These are phyloP conservation scores for Mycena belliarum DNA, from an alignment of 768 basidiomycete species.

Conservation along the genomic window DNA sequence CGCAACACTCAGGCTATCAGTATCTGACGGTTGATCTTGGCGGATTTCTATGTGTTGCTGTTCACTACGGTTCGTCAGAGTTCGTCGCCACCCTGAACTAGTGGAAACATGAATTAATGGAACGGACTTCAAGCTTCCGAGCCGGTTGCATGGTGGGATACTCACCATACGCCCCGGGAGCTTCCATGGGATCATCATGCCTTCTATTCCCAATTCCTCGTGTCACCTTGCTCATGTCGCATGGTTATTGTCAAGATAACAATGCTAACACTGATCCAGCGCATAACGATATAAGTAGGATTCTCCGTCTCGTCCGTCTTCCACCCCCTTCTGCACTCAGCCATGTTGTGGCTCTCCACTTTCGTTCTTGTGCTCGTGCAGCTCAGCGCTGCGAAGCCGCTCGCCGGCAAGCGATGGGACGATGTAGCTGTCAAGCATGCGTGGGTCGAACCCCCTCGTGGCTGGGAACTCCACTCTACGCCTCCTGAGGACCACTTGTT, in stretches of 20 bases:
- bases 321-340: not conserved
- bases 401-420: conserved; percentile 36
- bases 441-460: conserved; percentile 42
- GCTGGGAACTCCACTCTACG: conserved; percentile 49
- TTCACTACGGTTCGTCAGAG: not conserved
- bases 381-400: conserved; percentile 31
- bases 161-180: conserved; percentile 1
- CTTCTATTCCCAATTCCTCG: conserved; percentile 10
- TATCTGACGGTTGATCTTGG: not conserved
- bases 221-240: conserved; percentile 6
- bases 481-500: conserved; percentile 49
- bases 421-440: conserved; percentile 26
- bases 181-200: conserved; percentile 11
- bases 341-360: conserved; percentile 30
- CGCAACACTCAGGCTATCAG: not conserved
- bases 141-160: not conserved
- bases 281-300: conserved; percentile 4
- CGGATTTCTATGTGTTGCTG: not conserved
- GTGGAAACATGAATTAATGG: no score
- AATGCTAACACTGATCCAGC: no score
- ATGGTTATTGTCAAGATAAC: conserved; percentile 15
- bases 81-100: not conserved
- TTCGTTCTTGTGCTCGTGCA: conserved; percentile 29
- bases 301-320: not conserved
- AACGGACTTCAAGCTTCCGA: not conserved